phyloP scores from a whole-genome alignment of 352 stramenopile genomes.

The Globisporangium echinulatum region DNA sequence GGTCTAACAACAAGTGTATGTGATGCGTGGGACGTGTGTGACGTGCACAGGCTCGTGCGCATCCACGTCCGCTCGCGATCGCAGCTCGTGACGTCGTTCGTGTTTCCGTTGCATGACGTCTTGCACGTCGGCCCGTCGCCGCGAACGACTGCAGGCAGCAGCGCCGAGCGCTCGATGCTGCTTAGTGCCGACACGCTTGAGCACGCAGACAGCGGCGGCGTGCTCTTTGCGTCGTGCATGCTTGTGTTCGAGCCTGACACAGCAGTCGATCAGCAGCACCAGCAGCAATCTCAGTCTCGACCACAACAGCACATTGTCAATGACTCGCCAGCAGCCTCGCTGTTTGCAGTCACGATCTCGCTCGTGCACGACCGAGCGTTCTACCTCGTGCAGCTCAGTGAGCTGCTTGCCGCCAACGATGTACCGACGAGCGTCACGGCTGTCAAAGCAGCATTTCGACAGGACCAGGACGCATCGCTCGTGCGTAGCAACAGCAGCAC shows the following conservation, averaged over 20 bases:
- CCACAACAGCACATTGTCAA: not conserved
- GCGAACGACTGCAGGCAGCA: not conserved
- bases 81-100: slow-evolving; percentile 24
- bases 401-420: slow-evolving; percentile 21
- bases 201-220: slow-evolving; percentile 16
- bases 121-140: not conserved
- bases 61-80: slow-evolving; percentile 25
- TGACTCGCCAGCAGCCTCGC: not conserved
- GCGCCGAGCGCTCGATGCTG: slow-evolving; percentile 19
- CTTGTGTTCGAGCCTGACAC: slow-evolving; percentile 29
- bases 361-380: slow-evolving; percentile 25
- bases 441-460: slow-evolving; percentile 29
- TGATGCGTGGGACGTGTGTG: not conserved
- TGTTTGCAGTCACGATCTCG: slow-evolving; percentile 28
- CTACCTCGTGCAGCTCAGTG: slow-evolving; percentile 29
- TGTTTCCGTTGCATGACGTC: slow-evolving; percentile 25
- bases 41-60: slow-evolving; percentile 21
- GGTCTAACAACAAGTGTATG: no score
- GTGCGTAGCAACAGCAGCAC: not conserved
- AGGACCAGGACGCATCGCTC: slow-evolving; percentile 26
- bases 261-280: not conserved
- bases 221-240: slow-evolving; percentile 27
- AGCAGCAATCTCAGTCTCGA: not conserved
- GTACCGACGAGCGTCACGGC: slow-evolving; percentile 25
- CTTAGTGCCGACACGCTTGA: slow-evolving; percentile 23